Evolutionary conservation across 2,329 filamentous ascomycete genomes (phyloP).

Genomic region (Corniculantispora saksenae): DNA sequence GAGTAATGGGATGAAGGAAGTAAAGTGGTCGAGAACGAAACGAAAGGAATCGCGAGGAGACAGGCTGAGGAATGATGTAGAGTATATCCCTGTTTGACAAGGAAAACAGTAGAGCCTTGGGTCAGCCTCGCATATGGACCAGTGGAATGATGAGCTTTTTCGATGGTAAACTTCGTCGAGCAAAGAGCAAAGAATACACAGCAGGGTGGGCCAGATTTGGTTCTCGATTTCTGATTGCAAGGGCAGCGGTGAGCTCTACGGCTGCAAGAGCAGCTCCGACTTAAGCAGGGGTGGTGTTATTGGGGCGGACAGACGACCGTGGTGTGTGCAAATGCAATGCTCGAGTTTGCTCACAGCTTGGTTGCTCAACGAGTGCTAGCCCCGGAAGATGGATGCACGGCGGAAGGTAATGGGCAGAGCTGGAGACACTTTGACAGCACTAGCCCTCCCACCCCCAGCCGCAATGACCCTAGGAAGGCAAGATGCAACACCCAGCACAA

Average conservation of each 20-base stretch:
- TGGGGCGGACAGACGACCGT: background rate
- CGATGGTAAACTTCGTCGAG: slow-evolving; percentile 15
- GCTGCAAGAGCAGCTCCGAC: background rate
- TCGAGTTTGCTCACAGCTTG: slow-evolving; percentile 7
- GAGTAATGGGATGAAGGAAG: slow-evolving; percentile 6
- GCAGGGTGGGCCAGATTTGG: slow-evolving; percentile 12
- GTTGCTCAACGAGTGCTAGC: slow-evolving; percentile 2
- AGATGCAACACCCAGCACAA: slow-evolving; percentile 1
- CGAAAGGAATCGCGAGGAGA: background rate
- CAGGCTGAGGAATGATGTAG: slow-evolving; percentile 16
- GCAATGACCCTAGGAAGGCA: slow-evolving; percentile 9
- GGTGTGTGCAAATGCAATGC: slow-evolving; percentile 7
- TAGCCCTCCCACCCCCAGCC: slow-evolving; percentile 3
- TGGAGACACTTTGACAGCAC: slow-evolving; percentile 17
- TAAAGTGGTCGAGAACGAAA: slow-evolving; percentile 1
- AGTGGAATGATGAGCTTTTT: slow-evolving; percentile 16
- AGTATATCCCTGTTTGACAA: slow-evolving; percentile 16
- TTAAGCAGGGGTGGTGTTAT: background rate
- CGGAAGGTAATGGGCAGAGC: slow-evolving; percentile 1
- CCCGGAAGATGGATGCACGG: slow-evolving; percentile 1
- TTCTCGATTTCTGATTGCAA: slow-evolving; percentile 12
- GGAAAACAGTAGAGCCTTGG: slow-evolving; percentile 3
- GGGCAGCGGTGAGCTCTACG: slow-evolving; percentile 11
- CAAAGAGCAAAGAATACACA: slow-evolving; percentile 1
- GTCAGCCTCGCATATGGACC: slow-evolving; percentile 15